Conservation (phyloP, 495 filamentous ascomycete species). For the Hypoxylon fuscum region DNA sequence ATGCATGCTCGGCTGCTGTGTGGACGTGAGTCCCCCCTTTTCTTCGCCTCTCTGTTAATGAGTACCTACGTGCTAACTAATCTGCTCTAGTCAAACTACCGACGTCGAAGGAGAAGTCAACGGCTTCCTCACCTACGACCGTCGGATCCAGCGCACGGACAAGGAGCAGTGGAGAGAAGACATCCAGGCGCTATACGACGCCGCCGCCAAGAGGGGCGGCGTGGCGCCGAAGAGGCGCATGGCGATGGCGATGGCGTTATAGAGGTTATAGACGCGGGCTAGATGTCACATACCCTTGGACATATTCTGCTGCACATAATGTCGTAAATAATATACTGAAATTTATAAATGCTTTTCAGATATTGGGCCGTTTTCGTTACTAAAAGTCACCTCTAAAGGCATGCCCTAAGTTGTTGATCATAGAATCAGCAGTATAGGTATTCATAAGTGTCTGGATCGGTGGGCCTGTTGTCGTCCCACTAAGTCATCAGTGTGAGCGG, state of each 20-base stretch:
- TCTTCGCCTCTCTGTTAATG: neutral
- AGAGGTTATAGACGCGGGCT: neutral
- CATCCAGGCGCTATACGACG: conserved; percentile 66
- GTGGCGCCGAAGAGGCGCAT: conserved; percentile 25
- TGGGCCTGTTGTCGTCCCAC: too few species aligned
- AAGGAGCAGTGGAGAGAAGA: conserved; percentile 67
- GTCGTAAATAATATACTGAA: neutral
- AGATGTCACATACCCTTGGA: conserved; percentile 4
- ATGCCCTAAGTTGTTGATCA: too few species aligned
- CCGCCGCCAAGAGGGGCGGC: conserved; percentile 49
- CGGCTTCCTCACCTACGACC: conserved; percentile 73
- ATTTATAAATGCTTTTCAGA: too few species aligned
- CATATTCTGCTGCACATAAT: conserved; percentile 10
- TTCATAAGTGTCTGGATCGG: too few species aligned
- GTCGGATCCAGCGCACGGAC: conserved; percentile 62
- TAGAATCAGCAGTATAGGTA: too few species aligned
- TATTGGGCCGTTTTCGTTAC: too few species aligned
- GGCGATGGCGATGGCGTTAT: conserved; percentile 13
- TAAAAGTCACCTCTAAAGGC: too few species aligned
- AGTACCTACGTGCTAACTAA: conserved; percentile 6
- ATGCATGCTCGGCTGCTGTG: conserved; percentile 55
- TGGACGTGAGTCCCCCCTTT: conserved; percentile 42
- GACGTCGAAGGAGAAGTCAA: conserved; percentile 82
- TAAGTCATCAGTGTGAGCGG: too few species aligned
- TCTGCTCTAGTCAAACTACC: conserved; percentile 66